Conservation (phyloP, 441 rosid species). For the Populus trichocarpa region DNA sequence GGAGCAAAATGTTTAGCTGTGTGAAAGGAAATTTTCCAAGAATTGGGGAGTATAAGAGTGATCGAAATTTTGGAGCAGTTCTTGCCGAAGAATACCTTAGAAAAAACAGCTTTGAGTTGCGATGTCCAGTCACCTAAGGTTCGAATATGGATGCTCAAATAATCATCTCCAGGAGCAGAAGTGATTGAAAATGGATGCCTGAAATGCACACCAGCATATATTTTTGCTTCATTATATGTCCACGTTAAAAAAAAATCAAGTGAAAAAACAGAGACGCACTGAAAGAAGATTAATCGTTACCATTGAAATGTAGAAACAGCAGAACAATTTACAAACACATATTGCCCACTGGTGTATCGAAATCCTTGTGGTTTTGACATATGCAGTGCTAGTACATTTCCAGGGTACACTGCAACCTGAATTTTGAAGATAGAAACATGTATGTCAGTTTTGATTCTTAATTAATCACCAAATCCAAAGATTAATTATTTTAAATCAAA, state of each 20-base stretch:
- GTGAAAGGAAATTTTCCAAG: neutral
- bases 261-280: neutral
- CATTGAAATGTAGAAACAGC: slow-evolving; percentile 24
- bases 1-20: neutral
- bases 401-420: slow-evolving; percentile 84
- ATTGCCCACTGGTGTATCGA: slow-evolving; percentile 80
- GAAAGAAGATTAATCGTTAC: neutral
- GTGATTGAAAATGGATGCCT: neutral
- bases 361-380: slow-evolving; percentile 84
- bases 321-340: slow-evolving; percentile 45
- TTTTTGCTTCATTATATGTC: neutral
- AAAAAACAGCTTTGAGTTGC: slow-evolving; percentile 63
- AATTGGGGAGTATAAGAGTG: neutral
- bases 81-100: slow-evolving; percentile 39
- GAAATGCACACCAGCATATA: slow-evolving; percentile 16
- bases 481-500: no score
- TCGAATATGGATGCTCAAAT: slow-evolving; percentile 78
- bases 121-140: slow-evolving; percentile 91
- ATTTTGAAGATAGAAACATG: neutral
- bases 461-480: neutral
- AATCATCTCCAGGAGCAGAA: slow-evolving; percentile 83
- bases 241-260: neutral
- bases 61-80: neutral
- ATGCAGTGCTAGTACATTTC: slow-evolving; percentile 71
- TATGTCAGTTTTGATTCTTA: neutral